Conservation (phyloP, 371 early-diverging fungal species). For the Rhizomucor pusillus region DNA sequence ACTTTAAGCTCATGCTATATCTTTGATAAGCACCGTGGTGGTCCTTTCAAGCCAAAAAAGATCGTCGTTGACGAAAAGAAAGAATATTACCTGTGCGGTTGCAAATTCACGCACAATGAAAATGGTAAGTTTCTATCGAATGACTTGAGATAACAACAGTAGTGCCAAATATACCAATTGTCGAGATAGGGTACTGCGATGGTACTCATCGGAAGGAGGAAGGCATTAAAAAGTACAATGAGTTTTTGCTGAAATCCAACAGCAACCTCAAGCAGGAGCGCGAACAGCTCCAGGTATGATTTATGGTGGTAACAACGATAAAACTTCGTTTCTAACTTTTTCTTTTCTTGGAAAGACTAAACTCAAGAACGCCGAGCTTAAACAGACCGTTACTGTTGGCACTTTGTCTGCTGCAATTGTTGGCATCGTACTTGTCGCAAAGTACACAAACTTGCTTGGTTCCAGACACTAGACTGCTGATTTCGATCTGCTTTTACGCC, state of each 20-base stretch:
- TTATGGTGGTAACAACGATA: conserved; percentile 1
- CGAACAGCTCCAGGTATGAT: conserved; percentile 9
- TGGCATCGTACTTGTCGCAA: background rate
- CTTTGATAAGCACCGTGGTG: conserved; percentile 13
- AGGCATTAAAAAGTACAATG: conserved; percentile 33
- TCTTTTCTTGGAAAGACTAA: conserved; percentile 2
- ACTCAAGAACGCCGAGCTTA: conserved; percentile 15
- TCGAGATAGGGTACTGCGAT: conserved; percentile 25
- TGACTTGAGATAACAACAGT: background rate
- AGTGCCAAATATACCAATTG: background rate
- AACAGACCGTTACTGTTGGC: conserved; percentile 16
- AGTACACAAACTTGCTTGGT: background rate
- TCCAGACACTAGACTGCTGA: background rate
- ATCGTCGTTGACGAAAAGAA: conserved; percentile 34
- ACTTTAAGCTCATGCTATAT: background rate
- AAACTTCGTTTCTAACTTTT: background rate
- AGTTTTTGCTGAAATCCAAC: conserved; percentile 33
- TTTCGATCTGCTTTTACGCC: too few species aligned
- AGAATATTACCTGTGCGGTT: conserved; percentile 29
- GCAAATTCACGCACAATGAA: conserved; percentile 29
- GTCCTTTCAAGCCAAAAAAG: conserved; percentile 33
- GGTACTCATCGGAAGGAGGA: conserved; percentile 39
- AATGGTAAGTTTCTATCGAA: conserved; percentile 7
- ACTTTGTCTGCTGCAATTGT: conserved; percentile 14
- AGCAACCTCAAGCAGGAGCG: conserved; percentile 22